Evolutionary conservation across 192 early-diverging fungal genomes (phyloP), one percentile per base, ranked within the genome.

Genomic region (Martensiomyces pterosporus): DNA sequence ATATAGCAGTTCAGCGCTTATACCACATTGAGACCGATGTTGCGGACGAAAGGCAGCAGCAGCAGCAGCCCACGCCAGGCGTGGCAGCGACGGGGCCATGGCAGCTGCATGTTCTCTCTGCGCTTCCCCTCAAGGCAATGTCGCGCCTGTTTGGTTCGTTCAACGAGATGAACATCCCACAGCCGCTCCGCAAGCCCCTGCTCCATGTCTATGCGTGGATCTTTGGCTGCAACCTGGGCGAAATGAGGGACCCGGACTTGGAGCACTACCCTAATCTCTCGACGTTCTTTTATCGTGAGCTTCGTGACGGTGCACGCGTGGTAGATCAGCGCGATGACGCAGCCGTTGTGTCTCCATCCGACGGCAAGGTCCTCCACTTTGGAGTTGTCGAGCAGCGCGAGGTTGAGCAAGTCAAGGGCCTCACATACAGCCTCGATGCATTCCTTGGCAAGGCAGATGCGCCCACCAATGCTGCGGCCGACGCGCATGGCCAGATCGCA

Each of bases 401-500:
- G 39, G 83, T 99, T 25, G 94, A 96, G 61, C 90, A 91, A 54
- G 85, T 99, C 48, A 99, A 99, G 62, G 97, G 97, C 4, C 58
- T 92, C 24, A 88, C 88, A 0, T 99, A 99, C 62, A 86, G 80
- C 18, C 54, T 99, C 16, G 83, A 93, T 51, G 84, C 93, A 4
- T 79, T 99, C 10, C 69, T 99, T 32, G 94, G 94, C 9, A 72
- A 67, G 43, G 41, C 64, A 35, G 52, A 70, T 24, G 29, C 37
- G 13, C 36, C 52, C 13, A 49, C 37, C 7, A 15, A 14, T 9
- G 26, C 9, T 0, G 22, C 27, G 10, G 27, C 17, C 0, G 24
- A 29, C 21, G 55, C 24, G 3, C 43, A 37, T 2, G 53, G 24
- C 1, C 26, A 26, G 2, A 65, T 80, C 39, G 66, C 80, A 9